Base-by-base conservation (phyloP, 257 asterid genomes). In the Eustoma russellianum region DNA sequence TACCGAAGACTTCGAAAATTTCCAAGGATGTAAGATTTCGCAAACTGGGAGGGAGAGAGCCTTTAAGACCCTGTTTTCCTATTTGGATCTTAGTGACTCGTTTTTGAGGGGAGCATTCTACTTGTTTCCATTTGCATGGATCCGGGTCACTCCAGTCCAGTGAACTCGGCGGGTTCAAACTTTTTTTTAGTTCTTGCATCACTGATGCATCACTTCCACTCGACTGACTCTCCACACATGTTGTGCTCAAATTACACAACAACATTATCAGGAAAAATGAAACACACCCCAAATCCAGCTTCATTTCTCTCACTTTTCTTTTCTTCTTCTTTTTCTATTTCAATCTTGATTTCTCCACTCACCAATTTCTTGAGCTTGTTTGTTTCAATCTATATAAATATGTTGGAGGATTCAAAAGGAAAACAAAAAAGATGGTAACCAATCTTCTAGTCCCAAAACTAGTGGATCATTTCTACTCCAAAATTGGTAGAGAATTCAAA, bases 31-130 rank as follows among this genome's bases (percentile, higher is more conserved):
- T 63, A 67, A 91, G 94, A 0, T 68, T 70, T 65, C 59, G 63
- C 34, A 91, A 63, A 68, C 7, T 60, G 1, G 57, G 18, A 0
- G 96, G 96, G 1, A 91, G 82, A 5, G 82, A 52, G 35, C 98
- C 98, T 5, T 13, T 41, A 8, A 91, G 77, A 5, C 71, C 68
- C 60, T 44, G 74, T 5, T 4, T 7, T 8, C 92, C 83, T 48
- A 91, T 76, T 77, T 91, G 95, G 74, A 87, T 91, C 77, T 77
- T 72, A 61, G 52, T 74, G 49, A 74, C 69, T 17, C 69, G 53
- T 0, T 54, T 50, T 12, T 53, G 52, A 5, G 41, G 53, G 1
- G 53, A 17, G 56, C 77, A 74, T 10, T 11, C 13, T 9, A 70
- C 56, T 0, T 49, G 9, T 4, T 1, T 5, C 80, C 80, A 74